These are phyloP conservation scores for Myxozyma neglecta DNA, from an alignment of 805 yeast species.

Conservation along the genomic window DNA sequence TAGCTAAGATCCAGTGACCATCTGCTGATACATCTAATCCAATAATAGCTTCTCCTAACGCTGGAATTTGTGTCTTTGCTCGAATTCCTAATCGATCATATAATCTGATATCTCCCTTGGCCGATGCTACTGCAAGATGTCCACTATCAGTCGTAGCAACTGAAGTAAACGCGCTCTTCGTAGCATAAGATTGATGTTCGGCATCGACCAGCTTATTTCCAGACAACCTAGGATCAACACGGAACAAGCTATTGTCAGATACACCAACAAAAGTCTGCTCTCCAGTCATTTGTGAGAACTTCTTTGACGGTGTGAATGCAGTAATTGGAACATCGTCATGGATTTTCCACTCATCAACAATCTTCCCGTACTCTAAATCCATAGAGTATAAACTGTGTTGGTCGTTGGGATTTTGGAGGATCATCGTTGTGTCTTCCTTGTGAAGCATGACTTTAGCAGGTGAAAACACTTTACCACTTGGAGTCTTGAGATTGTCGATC, in stretches of 20 bases:
- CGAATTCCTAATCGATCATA: conserved; percentile 70
- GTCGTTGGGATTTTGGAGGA: conserved; percentile 57
- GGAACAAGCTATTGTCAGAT: conserved; percentile 63
- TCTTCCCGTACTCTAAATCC: conserved; percentile 77
- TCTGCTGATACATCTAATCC: conserved; percentile 73
- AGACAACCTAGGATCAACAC: conserved; percentile 73
- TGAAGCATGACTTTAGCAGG: conserved; percentile 77
- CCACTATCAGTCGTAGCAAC: conserved; percentile 74
- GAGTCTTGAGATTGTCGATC: conserved; percentile 57
- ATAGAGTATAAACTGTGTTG: conserved; percentile 57
- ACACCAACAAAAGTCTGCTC: conserved; percentile 77
- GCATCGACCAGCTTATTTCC: conserved; percentile 60
- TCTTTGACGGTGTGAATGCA: conserved; percentile 67
- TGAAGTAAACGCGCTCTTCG: conserved; percentile 57
- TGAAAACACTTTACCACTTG: conserved; percentile 51
- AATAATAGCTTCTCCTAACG: conserved; percentile 71
- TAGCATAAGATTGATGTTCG: conserved; percentile 54
- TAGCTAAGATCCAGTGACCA: conserved; percentile 80
- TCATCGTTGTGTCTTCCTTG: conserved; percentile 65
- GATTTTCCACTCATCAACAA: conserved; percentile 84
- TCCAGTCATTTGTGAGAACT: conserved; percentile 68
- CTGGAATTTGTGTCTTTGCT: conserved; percentile 79
- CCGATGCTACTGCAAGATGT: conserved; percentile 71
- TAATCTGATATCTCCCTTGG: conserved; percentile 71
- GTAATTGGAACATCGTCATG: conserved; percentile 49